Base-by-base conservation (phyloP, 768 basidiomycete genomes). In the Tylopilus cervinicoccineus region DNA sequence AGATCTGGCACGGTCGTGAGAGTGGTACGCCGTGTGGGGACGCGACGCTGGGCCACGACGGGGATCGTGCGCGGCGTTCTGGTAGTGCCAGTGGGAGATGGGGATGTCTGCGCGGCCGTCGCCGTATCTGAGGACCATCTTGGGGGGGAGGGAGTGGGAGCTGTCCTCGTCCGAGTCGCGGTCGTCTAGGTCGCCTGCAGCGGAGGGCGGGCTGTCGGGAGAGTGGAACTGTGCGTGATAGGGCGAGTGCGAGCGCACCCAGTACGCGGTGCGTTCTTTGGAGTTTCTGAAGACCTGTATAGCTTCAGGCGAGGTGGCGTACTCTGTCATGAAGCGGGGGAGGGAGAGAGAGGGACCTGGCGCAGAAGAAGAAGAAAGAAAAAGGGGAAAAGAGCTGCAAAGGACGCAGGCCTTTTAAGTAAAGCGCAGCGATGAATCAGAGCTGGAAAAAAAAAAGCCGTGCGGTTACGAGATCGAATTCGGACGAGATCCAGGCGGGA, bases 81-180 rank as follows among this genome's bases (percentile, higher is more conserved):
- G 65, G 16, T 67, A 59, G 54, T 70, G 70, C 56, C 64, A 63
- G 43, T 73, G 65, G n/a, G 79, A 76, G 58, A 87, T 83, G 29
- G 83, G 81, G 8, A 83, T 65, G 65, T 86, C 82, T 2, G 76
- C 75, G 32, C 81, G 64, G 3, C 87, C 85, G 59, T 85, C 80
- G 19, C 70, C 72, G 62, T 81, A 89, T 46, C 78, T 78, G 57
- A 88, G 67, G 50, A 88, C 67, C 83, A 89, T 86, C 57, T 77
- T 80, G 4, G 87, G 86, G 2, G 87, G 87, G 11, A 80, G 57
- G 0, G 76, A 77, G 50, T 69, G 70, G 14, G 62, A 54, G 53
- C 73, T 76, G 48, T 65, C 70, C 0, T 63, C 65, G 57, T 76
- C 75, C 5, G 76, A 75, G 6, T 67, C 71, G 46, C 47, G 51